phyloP scores from a whole-genome alignment of 2,329 filamentous ascomycete genomes.

The Phialemoniopsis sp. region DNA sequence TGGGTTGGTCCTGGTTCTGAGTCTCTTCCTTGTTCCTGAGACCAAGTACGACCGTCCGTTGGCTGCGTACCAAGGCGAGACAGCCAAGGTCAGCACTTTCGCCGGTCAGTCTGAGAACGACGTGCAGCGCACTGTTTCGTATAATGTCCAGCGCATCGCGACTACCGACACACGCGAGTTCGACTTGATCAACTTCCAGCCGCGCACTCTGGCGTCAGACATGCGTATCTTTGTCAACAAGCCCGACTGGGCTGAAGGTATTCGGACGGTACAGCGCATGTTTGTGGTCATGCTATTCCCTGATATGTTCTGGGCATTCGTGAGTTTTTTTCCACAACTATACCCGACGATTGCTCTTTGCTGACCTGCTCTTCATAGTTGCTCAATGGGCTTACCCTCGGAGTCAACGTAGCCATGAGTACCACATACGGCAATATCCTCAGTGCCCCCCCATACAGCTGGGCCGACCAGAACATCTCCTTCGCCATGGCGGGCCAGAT shows the following conservation, averaged over 20 bases:
- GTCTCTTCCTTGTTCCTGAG: constrained; percentile 33
- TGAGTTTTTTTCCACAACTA: neutral
- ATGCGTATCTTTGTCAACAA: constrained; percentile 6
- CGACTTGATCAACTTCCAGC: constrained; percentile 4
- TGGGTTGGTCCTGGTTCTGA: constrained; percentile 34
- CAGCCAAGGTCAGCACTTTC: neutral
- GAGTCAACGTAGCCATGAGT: constrained; percentile 35
- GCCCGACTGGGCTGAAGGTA: constrained; percentile 5
- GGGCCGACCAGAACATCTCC: constrained; percentile 23
- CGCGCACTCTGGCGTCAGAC: constrained; percentile 6
- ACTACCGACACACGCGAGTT: constrained; percentile 3
- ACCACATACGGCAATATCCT: constrained; percentile 33
- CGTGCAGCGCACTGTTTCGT: neutral
- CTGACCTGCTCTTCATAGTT: neutral
- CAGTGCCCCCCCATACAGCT: constrained; percentile 27
- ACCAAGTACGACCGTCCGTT: constrained; percentile 5
- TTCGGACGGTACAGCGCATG: constrained; percentile 5
- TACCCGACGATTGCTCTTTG: neutral
- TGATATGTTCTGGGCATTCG: constrained; percentile 2
- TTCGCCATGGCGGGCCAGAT: constrained; percentile 32
- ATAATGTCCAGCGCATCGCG: constrained; percentile 1
- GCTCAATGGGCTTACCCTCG: constrained; percentile 11
- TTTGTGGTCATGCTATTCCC: constrained; percentile 4
- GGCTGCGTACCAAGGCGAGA: neutral
- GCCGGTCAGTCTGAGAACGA: neutral